Evolutionary conservation across 2,329 filamentous ascomycete species (phyloP), one percentile per base, ranked within the genome.

Genomic region (Leptoxyphium fumago): DNA sequence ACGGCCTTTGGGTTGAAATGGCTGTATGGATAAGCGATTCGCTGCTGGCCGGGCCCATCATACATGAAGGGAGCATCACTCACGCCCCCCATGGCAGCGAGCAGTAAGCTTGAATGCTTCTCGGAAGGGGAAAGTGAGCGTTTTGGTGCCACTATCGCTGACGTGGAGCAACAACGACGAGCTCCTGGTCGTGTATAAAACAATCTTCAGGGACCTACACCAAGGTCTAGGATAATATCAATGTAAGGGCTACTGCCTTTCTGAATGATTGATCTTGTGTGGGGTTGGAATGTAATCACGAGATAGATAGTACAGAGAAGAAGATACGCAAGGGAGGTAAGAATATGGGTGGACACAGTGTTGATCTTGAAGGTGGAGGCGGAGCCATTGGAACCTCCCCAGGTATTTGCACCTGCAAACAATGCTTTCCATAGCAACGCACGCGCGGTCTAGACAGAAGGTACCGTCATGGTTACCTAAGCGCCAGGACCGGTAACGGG

Each of bases 1-100:
- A 87, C 74, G 47, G 84, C 82, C 62, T 88, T 93, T 41, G 89
- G 88, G 56, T 95, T 87, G 64, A 93, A 94, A n/a, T 66, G 56
- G 56, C 67, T 61, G 62, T 58, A 59, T 66, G 59, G 66, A 73
- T 69, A 52, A 50, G 73, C 73, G 53, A 72, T 72, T 40, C 69
- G 65, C 58, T 77, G 71, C 54, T 70, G 58, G 21, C 57, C 48
- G 50, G 73, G 63, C 60, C 68, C 55, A 64, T 78, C 74, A 65
- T 91, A 91, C 63, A 89, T 72, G 67, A 81, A 91, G 44, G 84
- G 84, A 62, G 75, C 74, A 40, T 51, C 48, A 38, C 46, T 18
- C 14, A 18, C 46, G 44, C 34, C 50, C 39, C 51, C 51, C 48
- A 52, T 52, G 32, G 32, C 32, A 15, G 32, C 32, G 32, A 36